Evolutionary conservation across 257 asterid species (phyloP), one percentile per base, ranked within the genome.

Genomic region (Nicotiana undulata): DNA sequence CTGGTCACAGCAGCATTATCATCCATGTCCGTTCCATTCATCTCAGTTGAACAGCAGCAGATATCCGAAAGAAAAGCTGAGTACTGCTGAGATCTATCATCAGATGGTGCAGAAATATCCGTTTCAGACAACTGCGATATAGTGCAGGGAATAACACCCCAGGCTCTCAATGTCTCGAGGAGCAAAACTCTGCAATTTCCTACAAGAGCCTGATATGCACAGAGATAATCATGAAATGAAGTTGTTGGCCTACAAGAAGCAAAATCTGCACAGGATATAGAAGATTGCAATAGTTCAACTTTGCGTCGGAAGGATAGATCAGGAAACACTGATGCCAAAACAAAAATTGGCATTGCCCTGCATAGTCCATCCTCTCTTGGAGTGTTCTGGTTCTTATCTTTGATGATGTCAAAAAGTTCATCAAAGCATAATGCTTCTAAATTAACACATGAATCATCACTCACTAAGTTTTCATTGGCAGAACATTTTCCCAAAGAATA

Each of bases 381-480:
- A 83, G 83, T 63, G 81, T 81, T 87, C 76, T 75, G 80, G 81
- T 84, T 84, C 67, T 79, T 84, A 46, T 78, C 77, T 83, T 82
- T 86, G 77, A 93, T 86, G 83, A 84, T 86, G 79, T 67, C 79
- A 81, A 93, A 91, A 81, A 95, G 94, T 85, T 90, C 97, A 75
- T 88, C 86, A 31, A 93, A 95, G 94, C 99, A 95, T 81, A 95
- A 76, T 29, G 97, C 89, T 87, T 95, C 99, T 84, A 92, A 92
- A 85, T 85, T 89, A 63, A 86, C 85, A 83, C 89, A 91, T 26
- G 93, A 82, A 86, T 86, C 92, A 52, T 86, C 94, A 46, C 77
- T 83, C 83, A 81, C 81, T 65, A 83, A 79, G 22, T 76, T 87
- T 84, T 91, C 99, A 78, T 88, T 94, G 78, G 76, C 89, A 86